Evolutionary conservation across 78 protist genomes (phyloP).

Genomic region (Guillardia theta): DNA sequence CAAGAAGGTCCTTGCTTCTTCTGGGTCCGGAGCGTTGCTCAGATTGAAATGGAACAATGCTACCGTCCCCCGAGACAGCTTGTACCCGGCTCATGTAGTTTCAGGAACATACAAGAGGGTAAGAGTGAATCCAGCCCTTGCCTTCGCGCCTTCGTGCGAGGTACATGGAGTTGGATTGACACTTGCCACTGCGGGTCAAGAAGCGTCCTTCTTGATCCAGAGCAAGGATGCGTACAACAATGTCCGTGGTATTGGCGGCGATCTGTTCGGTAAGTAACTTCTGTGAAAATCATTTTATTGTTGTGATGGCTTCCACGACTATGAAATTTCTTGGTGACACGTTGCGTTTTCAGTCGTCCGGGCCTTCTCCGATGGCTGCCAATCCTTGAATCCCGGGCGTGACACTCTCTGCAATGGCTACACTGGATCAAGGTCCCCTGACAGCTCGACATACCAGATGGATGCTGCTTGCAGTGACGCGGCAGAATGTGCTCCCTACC

Average conservation of each 20-base stretch:
- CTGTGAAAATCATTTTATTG: no score
- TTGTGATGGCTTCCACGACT: no score
- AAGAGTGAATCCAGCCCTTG: background rate
- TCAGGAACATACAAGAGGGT: background rate
- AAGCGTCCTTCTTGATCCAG: conserved; percentile 21
- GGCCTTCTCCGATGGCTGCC: conserved; percentile 6
- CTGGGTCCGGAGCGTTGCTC: background rate
- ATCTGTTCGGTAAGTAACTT: no score
- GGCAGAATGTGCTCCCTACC: background rate
- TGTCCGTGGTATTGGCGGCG: conserved; percentile 14
- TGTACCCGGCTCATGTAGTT: background rate
- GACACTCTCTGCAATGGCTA: background rate
- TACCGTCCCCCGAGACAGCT: background rate
- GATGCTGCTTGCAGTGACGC: background rate
- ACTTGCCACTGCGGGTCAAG: background rate
- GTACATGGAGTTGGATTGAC: background rate
- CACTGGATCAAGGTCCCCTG: background rate
- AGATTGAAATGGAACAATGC: background rate
- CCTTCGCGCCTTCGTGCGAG: conserved; percentile 3
- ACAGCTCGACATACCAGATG: background rate
- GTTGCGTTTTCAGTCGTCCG: no score
- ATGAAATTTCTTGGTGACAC: no score
- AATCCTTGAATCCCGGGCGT: background rate
- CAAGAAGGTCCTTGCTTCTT: background rate
- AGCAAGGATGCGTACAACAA: conserved; percentile 24